Evolutionary conservation across 2,329 filamentous ascomycete species (phyloP).

Genomic region (Aspergillus sp.): DNA sequence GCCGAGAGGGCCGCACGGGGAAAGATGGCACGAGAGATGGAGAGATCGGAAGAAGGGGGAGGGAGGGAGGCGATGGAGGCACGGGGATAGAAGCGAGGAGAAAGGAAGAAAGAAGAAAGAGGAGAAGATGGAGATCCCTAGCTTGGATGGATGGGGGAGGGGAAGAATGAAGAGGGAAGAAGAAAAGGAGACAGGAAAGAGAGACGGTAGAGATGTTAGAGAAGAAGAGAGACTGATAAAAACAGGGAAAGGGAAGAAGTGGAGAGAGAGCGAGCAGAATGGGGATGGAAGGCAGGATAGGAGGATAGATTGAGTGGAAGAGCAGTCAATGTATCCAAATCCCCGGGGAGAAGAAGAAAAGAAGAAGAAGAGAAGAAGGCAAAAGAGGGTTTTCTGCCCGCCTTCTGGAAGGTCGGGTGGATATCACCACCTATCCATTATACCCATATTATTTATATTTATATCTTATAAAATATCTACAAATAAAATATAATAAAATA

Average conservation of each 20-base stretch:
- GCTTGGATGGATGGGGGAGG: neutral
- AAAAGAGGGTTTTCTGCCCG: neutral
- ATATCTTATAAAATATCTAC: neutral
- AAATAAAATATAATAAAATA: neutral
- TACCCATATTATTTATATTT: neutral
- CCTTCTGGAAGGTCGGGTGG: constrained; percentile 18
- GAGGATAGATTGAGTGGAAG: neutral
- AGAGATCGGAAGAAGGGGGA: neutral
- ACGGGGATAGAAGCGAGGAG: neutral
- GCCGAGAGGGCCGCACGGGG: neutral
- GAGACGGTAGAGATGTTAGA: neutral
- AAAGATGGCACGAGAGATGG: constrained; percentile 1
- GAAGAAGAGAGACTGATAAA: constrained; percentile 1
- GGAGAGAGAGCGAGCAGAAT: neutral
- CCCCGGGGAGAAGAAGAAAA: neutral
- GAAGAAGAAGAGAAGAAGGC: constrained; percentile 1
- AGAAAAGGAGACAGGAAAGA: constrained; percentile 1
- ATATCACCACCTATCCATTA: neutral
- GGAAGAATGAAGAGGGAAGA: neutral
- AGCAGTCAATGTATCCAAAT: too few relatives aligned
- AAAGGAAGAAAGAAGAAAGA: neutral
- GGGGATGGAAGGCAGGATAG: neutral
- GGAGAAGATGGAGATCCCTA: neutral
- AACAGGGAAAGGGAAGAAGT: constrained; percentile 1
- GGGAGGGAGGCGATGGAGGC: constrained; percentile 1